Evolutionary conservation across 1,284 basidiomycete species (phyloP).

Genomic region (Coniferiporia sulphurascens): DNA sequence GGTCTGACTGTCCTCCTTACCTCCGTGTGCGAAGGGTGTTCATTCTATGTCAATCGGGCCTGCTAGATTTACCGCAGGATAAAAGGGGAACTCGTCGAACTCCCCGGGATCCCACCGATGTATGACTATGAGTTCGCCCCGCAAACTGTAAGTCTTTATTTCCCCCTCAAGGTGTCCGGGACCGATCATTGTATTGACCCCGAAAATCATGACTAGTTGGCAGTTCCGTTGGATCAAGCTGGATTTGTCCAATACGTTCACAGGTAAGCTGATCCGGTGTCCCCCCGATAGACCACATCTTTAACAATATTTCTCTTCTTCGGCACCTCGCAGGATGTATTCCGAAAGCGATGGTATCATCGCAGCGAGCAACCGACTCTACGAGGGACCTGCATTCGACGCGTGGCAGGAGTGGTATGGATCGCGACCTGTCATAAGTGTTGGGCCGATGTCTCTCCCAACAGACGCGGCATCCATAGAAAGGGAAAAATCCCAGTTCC

Average conservation of each 20-base stretch:
- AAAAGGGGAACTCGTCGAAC: conserved; percentile 1
- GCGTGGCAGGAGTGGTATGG: conserved; percentile 9
- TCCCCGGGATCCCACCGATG: conserved; percentile 12
- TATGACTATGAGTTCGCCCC: conserved; percentile 12
- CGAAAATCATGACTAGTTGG: not conserved
- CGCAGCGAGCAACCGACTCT: not conserved
- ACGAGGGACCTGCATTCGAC: conserved; percentile 2
- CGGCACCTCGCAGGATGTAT: not conserved
- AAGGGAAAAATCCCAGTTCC: not conserved
- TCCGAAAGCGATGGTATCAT: conserved; percentile 13
- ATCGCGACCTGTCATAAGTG: not conserved
- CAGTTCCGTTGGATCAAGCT: not conserved
- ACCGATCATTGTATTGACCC: no score
- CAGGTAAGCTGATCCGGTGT: not conserved
- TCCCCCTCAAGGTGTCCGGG: not conserved
- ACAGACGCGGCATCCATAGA: not conserved
- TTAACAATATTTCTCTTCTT: not conserved
- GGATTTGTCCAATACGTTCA: not conserved
- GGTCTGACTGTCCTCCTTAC: not conserved
- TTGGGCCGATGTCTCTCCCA: conserved; percentile 2
- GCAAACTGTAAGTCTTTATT: conserved; percentile 2
- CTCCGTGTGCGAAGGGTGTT: not conserved
- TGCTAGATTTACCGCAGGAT: not conserved
- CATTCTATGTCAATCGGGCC: not conserved
- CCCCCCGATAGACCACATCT: not conserved